Evolutionary conservation across 805 yeast species (phyloP).

Genomic region (Schizosaccharomyces lindneri): DNA sequence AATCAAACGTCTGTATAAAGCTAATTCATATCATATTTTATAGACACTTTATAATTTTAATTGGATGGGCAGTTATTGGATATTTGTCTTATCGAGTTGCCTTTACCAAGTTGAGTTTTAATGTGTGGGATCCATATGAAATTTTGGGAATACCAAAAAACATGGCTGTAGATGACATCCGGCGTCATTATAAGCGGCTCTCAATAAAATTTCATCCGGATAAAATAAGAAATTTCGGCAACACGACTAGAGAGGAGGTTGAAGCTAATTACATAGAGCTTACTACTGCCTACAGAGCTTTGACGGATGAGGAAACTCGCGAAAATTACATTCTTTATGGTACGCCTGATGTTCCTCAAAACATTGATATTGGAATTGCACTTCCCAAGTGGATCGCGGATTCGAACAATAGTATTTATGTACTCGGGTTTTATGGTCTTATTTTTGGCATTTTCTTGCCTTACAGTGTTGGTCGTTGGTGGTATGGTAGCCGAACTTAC

Average conservation of each 20-base stretch:
- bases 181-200: constrained; percentile 60
- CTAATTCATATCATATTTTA: background rate
- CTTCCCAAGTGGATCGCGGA: constrained; percentile 77
- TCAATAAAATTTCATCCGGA: constrained; percentile 86
- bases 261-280: constrained; percentile 62
- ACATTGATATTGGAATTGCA: constrained; percentile 77
- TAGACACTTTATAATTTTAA: background rate
- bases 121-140: constrained; percentile 70
- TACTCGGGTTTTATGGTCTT: constrained; percentile 40
- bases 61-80: background rate
- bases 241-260: constrained; percentile 33
- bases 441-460: constrained; percentile 65
- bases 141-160: constrained; percentile 43
- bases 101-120: background rate
- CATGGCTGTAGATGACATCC: constrained; percentile 54
- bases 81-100: background rate
- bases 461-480: constrained; percentile 61
- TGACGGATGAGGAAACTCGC: constrained; percentile 68
- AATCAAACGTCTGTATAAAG: background rate
- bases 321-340: constrained; percentile 73
- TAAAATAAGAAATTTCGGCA: constrained; percentile 36
- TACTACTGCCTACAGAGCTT: constrained; percentile 78
- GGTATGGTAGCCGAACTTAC: constrained; percentile 56
- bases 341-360: constrained; percentile 95
- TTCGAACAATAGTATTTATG: constrained; percentile 42